Percentiles rank a stretch among this genome's conserved stretches.
These are phyloP conservation scores for Stenocarpella maydis DNA, from an alignment of 2,329 filamentous ascomycete species.

Conservation along the genomic window DNA sequence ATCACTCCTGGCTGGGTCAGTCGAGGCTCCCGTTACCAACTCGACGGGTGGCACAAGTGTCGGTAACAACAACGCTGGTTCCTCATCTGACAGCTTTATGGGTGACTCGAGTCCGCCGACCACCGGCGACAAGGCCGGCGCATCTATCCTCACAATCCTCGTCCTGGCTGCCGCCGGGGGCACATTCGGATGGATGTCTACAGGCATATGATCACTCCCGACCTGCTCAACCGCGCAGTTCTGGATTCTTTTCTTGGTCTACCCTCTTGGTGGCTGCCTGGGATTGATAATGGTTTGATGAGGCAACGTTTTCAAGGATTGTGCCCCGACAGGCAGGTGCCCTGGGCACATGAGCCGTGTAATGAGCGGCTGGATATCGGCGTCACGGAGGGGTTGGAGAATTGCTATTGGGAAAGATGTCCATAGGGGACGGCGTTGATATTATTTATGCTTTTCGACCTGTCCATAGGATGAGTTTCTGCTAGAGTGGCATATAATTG, in stretches of 20 bases:
- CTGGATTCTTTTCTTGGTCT: not conserved
- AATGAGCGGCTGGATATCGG: constrained; percentile 9
- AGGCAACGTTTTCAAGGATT: constrained; percentile 3
- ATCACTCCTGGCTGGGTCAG: constrained; percentile 49
- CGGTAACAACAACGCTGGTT: constrained; percentile 40
- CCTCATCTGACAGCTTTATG: constrained; percentile 39
- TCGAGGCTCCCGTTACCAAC: constrained; percentile 37
- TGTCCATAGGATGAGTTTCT: constrained; percentile 13
- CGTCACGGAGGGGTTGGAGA: constrained; percentile 13
- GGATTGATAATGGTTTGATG: constrained; percentile 19
- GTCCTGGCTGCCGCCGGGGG: constrained; percentile 38
- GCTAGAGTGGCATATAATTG: constrained; percentile 16
- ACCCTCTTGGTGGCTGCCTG: constrained; percentile 1
- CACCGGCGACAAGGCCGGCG: constrained; percentile 42
- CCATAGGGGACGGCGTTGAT: not conserved
- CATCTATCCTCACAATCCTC: constrained; percentile 41
- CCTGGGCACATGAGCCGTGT: not conserved
- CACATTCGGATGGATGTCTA: constrained; percentile 47
- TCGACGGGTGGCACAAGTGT: constrained; percentile 40
- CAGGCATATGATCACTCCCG: constrained; percentile 22
- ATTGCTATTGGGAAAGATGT: constrained; percentile 5
- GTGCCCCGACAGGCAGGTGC: not conserved
- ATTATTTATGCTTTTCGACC: not conserved
- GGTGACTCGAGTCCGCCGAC: constrained; percentile 39
- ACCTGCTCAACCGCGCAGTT: not conserved